Evolutionary conservation across 129 eudicot genomes (phyloP).

Genomic region (Sambucus nigra): DNA sequence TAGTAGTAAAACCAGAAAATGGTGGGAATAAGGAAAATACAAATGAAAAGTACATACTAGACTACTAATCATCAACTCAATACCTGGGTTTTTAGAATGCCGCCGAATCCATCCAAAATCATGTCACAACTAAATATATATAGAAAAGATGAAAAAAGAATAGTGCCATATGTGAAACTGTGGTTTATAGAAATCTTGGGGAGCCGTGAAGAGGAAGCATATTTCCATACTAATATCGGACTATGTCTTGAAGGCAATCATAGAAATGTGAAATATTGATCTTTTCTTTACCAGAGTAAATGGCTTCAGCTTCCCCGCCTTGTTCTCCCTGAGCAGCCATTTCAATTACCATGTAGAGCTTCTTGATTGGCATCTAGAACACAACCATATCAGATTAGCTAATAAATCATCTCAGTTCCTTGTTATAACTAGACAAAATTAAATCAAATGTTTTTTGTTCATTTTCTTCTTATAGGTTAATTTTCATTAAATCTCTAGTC

Average conservation of each 20-base stretch:
- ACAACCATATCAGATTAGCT: neutral
- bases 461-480: no score
- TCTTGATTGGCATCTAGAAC: conserved; percentile 85
- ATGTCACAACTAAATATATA: neutral
- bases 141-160: neutral
- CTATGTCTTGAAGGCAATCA: conserved; percentile 74
- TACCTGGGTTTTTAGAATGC: neutral
- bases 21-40: no score
- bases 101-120: neutral
- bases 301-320: conserved; percentile 87
- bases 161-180: conserved; percentile 18
- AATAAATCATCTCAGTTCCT: neutral
- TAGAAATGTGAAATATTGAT: conserved; percentile 72
- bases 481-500: no score
- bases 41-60: no score
- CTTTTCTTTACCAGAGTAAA: conserved; percentile 68
- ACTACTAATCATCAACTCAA: neutral
- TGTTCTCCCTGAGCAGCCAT: conserved; percentile 98
- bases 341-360: conserved; percentile 81
- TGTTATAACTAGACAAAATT: neutral
- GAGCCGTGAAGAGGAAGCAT: neutral
- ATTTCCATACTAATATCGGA: conserved; percentile 31
- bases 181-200: conserved; percentile 2
- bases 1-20: no score
- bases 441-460: no score